Percentiles rank a stretch among this genome's conserved stretches.
These are phyloP conservation scores for Abrus precatorius DNA, from an alignment of 306 rosid genomes.

Conservation along the genomic window DNA sequence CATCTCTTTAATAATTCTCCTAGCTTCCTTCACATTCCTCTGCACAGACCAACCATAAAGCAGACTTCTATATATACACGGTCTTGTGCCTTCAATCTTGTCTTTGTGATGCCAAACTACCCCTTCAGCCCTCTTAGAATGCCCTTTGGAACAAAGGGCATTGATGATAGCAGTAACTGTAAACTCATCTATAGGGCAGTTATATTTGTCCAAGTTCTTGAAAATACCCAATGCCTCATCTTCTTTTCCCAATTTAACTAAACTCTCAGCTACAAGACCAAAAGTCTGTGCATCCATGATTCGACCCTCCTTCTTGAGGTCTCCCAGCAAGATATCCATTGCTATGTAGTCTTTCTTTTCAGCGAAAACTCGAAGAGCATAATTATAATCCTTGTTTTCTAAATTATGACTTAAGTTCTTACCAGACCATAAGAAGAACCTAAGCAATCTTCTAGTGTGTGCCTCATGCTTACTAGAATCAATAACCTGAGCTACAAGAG, in stretches of 20 bases:
- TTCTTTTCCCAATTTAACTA: slow-evolving; percentile 75
- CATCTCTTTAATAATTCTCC: slow-evolving; percentile 84
- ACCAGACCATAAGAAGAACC: slow-evolving; percentile 83
- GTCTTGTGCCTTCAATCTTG: slow-evolving; percentile 60
- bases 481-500: slow-evolving; percentile 71
- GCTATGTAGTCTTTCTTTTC: slow-evolving; percentile 78
- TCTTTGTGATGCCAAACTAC: slow-evolving; percentile 79
- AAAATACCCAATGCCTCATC: slow-evolving; percentile 85
- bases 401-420: slow-evolving; percentile 62
- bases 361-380: slow-evolving; percentile 70
- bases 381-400: slow-evolving; percentile 74
- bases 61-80: slow-evolving; percentile 71
- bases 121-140: slow-evolving; percentile 86
- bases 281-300: slow-evolving; percentile 74
- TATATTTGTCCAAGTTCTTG: slow-evolving; percentile 74
- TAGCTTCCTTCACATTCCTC: slow-evolving; percentile 84
- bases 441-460: slow-evolving; percentile 75
- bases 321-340: slow-evolving; percentile 68
- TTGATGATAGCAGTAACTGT: slow-evolving; percentile 71
- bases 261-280: slow-evolving; percentile 66
- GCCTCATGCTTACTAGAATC: slow-evolving; percentile 77
- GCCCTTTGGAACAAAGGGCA: slow-evolving; percentile 82
- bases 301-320: slow-evolving; percentile 72
- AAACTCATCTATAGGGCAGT: slow-evolving; percentile 67
- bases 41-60: slow-evolving; percentile 84